Conservation (phyloP, 2,329 filamentous ascomycete genomes). For the Beauveria rudraprayagi region DNA sequence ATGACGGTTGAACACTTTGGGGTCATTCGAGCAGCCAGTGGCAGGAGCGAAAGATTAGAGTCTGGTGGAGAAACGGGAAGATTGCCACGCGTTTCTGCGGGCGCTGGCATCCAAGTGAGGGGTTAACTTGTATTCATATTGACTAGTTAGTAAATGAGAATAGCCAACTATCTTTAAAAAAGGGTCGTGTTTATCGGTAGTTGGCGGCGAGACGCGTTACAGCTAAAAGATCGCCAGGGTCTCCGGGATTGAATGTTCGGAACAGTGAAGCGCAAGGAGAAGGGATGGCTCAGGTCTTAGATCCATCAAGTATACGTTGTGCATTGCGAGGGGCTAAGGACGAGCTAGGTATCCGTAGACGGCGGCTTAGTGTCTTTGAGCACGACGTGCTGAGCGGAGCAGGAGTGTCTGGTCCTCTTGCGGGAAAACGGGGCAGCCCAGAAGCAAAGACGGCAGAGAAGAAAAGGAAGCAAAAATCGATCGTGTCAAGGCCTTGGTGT, state of each 20-base stretch:
- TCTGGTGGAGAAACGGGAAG: background rate
- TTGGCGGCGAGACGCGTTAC: background rate
- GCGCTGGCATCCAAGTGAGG: background rate
- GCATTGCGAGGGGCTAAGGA: too few relatives aligned
- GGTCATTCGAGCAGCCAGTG: background rate
- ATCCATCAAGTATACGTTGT: too few relatives aligned
- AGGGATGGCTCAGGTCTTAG: background rate
- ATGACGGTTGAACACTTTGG: background rate
- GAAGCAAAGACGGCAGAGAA: background rate
- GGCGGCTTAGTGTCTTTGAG: too few relatives aligned
- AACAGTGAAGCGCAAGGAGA: background rate
- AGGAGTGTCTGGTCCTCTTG: background rate
- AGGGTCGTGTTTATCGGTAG: background rate
- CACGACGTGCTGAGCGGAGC: too few relatives aligned
- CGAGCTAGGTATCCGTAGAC: too few relatives aligned
- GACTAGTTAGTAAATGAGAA: background rate
- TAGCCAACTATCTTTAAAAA: background rate
- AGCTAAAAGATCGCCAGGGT: background rate
- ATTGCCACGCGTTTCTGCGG: background rate
- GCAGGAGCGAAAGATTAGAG: background rate
- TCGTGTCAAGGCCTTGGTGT: background rate
- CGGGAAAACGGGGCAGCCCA: background rate
- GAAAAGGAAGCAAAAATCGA: constrained; percentile 4
- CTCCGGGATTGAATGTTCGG: background rate
- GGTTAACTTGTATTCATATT: background rate